Evolutionary conservation across 148 eudicot species (phyloP), one percentile per base, ranked within the genome.

Genomic region (Suaeda aralocaspica): DNA sequence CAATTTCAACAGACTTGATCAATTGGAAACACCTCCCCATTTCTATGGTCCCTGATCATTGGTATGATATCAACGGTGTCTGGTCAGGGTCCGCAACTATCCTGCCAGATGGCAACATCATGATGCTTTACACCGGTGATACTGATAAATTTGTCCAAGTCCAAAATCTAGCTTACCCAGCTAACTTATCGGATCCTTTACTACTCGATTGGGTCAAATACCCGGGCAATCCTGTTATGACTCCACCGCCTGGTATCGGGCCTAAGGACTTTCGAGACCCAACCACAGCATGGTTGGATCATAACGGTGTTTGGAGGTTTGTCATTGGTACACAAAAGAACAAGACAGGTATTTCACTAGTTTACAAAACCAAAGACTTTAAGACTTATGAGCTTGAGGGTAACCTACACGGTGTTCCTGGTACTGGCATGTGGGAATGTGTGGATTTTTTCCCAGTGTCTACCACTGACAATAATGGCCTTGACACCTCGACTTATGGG

Each of bases 381-480:
- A 80, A 68, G 0, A 74, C 56, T 29, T 91, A 70, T 51, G 96
- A 94, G 64, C 71, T 87, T 6, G 78, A 77, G 66, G 89, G 84
- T 29, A 67, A 72, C 0, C 71, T 91, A 51, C 97, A 94, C 58
- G 80, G 58, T 0, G 98, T 91, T 5, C 83, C 89, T 21, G 86
- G 83, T 58, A 89, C 97, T 56, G 98, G 97, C 45, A 94, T 94
- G 98, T 94, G 98, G 97, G 98, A 94, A 64, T 94, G 98, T 73
- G 84, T 94, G 25, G 98, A 94, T 61, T 90, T 94, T 64, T 94
- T 79, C 76, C 98, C 97, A 31, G 83, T 94, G n/a, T 88, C 89
- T 0, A 73, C 75, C 0, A 85, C 71, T 15, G 81, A 72, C 1
- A 1, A 15, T 33, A 82, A 84, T 36, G 96, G 98, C 80, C 62